These are phyloP conservation scores for Trypanosoma scelopori DNA, from an alignment of 208 protist genomes.

Conservation along the genomic window DNA sequence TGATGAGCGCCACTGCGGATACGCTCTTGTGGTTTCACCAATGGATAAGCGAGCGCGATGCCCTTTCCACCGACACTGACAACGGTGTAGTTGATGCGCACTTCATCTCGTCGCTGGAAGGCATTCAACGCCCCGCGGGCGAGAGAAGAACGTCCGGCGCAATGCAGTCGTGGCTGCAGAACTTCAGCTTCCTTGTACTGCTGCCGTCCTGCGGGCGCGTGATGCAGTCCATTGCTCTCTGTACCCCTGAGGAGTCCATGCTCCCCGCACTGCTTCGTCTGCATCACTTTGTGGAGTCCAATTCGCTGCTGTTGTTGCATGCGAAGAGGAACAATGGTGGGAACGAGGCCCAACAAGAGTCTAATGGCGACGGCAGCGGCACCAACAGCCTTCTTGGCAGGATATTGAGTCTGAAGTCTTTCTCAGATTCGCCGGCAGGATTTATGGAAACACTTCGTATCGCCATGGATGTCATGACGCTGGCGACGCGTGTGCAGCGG, in stretches of 20 bases:
- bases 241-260: conserved; percentile 15
- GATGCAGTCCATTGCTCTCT: conserved; percentile 18
- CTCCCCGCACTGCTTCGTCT: conserved; percentile 13
- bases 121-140: not conserved
- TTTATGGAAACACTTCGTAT: conserved; percentile 3
- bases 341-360: not conserved
- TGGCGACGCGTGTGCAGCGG: conserved; percentile 1
- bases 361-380: not conserved
- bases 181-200: conserved; percentile 1
- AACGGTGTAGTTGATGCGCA: not conserved
- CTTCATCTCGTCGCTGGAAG: not conserved
- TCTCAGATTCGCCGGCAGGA: not conserved
- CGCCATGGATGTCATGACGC: conserved; percentile 1
- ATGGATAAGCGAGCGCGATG: conserved; percentile 3
- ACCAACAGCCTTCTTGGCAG: not conserved
- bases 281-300: conserved; percentile 7
- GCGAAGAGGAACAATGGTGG: not conserved
- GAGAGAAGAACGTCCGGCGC: not conserved
- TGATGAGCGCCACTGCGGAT: conserved; percentile 4
- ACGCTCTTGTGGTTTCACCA: conserved; percentile 15
- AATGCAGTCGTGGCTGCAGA: conserved; percentile 1
- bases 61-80: not conserved
- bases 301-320: not conserved
- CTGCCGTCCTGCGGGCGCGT: conserved; percentile 8
- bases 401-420: not conserved